These are phyloP conservation scores for Phytophthora constricta DNA, from an alignment of 352 stramenopile genomes.

Conservation along the genomic window DNA sequence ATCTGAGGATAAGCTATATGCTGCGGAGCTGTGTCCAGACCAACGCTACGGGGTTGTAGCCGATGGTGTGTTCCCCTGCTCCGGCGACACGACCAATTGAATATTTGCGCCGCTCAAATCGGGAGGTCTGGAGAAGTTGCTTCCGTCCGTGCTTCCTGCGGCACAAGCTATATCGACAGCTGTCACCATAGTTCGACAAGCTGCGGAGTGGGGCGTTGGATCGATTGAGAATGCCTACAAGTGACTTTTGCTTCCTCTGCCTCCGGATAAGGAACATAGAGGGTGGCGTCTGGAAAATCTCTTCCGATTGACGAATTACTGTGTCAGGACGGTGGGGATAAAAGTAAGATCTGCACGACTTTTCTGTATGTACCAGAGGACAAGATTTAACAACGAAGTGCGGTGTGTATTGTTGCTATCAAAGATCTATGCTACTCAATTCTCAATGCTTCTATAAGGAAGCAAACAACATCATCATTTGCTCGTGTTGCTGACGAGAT, in stretches of 20 bases:
- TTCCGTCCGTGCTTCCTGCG: not conserved
- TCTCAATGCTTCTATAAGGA: no score
- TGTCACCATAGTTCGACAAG: not conserved
- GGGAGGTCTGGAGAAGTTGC: not conserved
- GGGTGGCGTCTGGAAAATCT: slow-evolving; percentile 3
- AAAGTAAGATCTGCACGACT: slow-evolving; percentile 3
- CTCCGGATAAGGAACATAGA: not conserved
- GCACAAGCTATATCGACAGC: not conserved
- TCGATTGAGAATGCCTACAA: not conserved
- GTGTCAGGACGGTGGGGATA: not conserved
- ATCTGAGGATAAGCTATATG: slow-evolving; percentile 1
- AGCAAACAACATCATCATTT: no score
- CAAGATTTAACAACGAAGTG: no score
- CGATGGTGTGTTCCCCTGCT: slow-evolving; percentile 6
- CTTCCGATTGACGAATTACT: not conserved
- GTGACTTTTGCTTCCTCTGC: not conserved
- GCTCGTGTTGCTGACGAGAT: no score
- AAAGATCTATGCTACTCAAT: no score
- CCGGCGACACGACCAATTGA: not conserved
- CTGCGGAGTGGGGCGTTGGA: slow-evolving; percentile 5
- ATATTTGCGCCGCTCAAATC: not conserved
- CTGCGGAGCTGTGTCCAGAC: not conserved
- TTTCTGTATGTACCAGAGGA: not conserved
- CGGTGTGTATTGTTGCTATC: no score
- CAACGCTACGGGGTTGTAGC: slow-evolving; percentile 7